A percentile compares a stretch with the other conserved stretches of the same genome.
phyloP scores from a whole-genome alignment of 176 grass and related monocot genomes.

The Pontederia paniculata region DNA sequence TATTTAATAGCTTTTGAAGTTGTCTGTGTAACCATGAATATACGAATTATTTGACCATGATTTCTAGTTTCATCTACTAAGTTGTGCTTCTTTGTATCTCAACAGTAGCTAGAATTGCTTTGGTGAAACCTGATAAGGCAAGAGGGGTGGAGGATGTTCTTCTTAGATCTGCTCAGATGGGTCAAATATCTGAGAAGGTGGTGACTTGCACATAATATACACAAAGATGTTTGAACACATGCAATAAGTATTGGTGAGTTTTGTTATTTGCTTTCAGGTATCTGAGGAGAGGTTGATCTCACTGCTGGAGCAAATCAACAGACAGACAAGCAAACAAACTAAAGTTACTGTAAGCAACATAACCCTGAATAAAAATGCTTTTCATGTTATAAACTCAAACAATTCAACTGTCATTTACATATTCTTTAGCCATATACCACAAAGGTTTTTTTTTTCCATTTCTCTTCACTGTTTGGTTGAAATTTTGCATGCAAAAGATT shows the following conservation, averaged over 20 bases:
- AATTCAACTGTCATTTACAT: too few species aligned
- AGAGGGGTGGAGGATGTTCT: conserved; percentile 94
- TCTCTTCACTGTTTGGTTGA: too few species aligned
- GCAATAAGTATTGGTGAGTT: not conserved
- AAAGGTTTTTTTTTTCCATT: too few species aligned
- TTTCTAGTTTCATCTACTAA: not conserved
- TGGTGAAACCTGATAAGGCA: conserved; percentile 97
- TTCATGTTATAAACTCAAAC: too few species aligned
- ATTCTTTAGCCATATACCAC: too few species aligned
- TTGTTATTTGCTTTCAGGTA: conserved; percentile 35
- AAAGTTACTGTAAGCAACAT: conserved; percentile 76
- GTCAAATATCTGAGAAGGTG: conserved; percentile 93
- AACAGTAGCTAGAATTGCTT: conserved; percentile 68
- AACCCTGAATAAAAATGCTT: not conserved
- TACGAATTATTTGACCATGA: not conserved
- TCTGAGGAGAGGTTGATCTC: conserved; percentile 84
- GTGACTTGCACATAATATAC: not conserved
- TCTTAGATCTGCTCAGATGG: conserved; percentile 75
- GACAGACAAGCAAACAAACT: conserved; percentile 61
- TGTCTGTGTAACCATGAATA: too few species aligned
- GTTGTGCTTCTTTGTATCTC: not conserved
- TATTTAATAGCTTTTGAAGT: too few species aligned
- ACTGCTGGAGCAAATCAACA: conserved; percentile 78
- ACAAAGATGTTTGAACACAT: not conserved
- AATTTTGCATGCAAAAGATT: too few species aligned